A percentile compares a stretch with the other conserved stretches of the same genome.
Evolutionary conservation across 108 stramenopile genomes (phyloP).

Genomic region (Nannochloropsis oceanica): DNA sequence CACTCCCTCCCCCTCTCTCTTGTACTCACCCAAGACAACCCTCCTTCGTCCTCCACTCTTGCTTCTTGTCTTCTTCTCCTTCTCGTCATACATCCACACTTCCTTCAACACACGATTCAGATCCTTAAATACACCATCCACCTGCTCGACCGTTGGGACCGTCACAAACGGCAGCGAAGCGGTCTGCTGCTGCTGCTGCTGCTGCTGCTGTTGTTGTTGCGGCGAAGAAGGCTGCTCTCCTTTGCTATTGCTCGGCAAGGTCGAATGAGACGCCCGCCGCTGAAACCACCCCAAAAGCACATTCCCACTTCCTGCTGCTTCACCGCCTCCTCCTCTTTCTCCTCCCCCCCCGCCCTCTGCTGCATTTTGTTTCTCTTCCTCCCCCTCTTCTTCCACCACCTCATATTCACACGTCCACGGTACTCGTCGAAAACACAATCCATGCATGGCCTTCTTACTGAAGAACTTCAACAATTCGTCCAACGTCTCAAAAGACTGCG

Average conservation of each 20-base stretch:
- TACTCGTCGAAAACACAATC: background rate
- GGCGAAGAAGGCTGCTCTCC: too few species aligned
- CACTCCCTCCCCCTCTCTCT: background rate
- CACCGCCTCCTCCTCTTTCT: background rate
- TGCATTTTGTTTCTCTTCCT: background rate
- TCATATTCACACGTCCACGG: background rate
- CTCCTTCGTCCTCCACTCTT: background rate
- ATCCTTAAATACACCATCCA: background rate
- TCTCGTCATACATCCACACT: background rate
- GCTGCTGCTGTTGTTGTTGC: too few species aligned
- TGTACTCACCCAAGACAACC: background rate
- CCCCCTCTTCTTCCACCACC: background rate
- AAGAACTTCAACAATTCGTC: background rate
- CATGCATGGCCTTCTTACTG: background rate
- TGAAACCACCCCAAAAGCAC: background rate
- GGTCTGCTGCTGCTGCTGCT: too few species aligned
- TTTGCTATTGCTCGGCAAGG: too few species aligned
- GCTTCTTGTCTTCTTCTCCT: background rate
- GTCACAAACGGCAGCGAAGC: background rate
- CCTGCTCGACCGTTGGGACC: background rate
- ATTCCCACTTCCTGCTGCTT: background rate
- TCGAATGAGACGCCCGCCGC: background rate
- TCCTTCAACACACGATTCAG: background rate
- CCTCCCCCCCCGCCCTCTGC: too few species aligned
- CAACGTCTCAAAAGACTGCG: background rate